These are phyloP conservation scores for Starmerella apis DNA, from an alignment of 805 yeast genomes.

Conservation along the genomic window DNA sequence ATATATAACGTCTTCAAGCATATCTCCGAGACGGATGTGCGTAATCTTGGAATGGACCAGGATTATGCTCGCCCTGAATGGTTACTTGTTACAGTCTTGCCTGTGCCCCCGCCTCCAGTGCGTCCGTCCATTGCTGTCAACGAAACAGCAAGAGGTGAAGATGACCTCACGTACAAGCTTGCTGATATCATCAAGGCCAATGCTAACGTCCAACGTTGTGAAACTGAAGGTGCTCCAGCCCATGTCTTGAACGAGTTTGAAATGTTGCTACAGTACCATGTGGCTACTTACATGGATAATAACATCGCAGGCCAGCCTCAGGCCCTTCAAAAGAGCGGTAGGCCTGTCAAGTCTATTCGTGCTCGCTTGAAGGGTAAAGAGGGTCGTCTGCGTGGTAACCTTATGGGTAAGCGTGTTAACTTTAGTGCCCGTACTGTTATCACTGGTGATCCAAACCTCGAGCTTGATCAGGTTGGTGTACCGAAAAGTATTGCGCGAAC, in stretches of 20 bases:
- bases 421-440: slow-evolving; percentile 98
- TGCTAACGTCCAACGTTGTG: slow-evolving; percentile 91
- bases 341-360: slow-evolving; percentile 96
- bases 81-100: slow-evolving; percentile 93
- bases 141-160: slow-evolving; percentile 97
- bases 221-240: slow-evolving; percentile 98
- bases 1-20: slow-evolving; percentile 85
- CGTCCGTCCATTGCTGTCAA: slow-evolving; percentile 97
- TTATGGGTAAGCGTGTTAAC: slow-evolving; percentile 99
- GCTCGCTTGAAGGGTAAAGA: slow-evolving; percentile 99
- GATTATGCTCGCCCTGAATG: slow-evolving; percentile 98
- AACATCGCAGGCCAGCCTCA: slow-evolving; percentile 99
- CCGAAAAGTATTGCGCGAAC: slow-evolving; percentile 95
- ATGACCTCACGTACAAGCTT: slow-evolving; percentile 92
- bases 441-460: slow-evolving; percentile 97
- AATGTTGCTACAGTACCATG: slow-evolving; percentile 89
- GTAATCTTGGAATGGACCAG: slow-evolving; percentile 76
- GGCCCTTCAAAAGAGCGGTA: slow-evolving; percentile 95
- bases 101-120: slow-evolving; percentile 99
- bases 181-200: slow-evolving; percentile 96
- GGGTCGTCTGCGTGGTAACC: slow-evolving; percentile 95
- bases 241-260: slow-evolving; percentile 96
- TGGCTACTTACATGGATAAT: slow-evolving; percentile 98
- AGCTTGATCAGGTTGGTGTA: slow-evolving; percentile 97
- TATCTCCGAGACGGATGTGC: slow-evolving; percentile 74